phyloP scores from a whole-genome alignment of 2,329 filamentous ascomycete genomes.

The Xylariaceae sp. region DNA sequence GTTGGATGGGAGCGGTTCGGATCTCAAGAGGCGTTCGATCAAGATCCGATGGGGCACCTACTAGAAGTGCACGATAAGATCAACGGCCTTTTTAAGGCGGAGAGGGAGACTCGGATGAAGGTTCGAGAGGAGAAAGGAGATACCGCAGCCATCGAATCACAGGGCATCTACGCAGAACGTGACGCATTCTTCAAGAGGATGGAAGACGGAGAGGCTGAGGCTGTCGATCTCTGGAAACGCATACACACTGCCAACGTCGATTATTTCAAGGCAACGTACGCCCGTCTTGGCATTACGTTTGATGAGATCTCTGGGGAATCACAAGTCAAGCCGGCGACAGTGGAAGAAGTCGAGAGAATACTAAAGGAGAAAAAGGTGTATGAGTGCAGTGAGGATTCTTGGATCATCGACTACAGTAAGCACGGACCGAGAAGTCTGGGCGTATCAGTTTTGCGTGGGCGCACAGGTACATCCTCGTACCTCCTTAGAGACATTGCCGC shows the following conservation, averaged over 20 bases:
- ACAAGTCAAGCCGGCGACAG: slow-evolving; percentile 50
- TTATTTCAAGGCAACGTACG: slow-evolving; percentile 53
- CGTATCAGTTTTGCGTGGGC: slow-evolving; percentile 63
- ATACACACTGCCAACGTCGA: slow-evolving; percentile 55
- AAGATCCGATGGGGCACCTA: slow-evolving; percentile 66
- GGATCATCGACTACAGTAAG: slow-evolving; percentile 68
- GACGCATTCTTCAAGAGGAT: slow-evolving; percentile 59
- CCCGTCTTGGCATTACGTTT: slow-evolving; percentile 54
- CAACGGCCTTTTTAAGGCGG: slow-evolving; percentile 50
- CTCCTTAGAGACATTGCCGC: slow-evolving; percentile 68
- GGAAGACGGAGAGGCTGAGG: slow-evolving; percentile 54
- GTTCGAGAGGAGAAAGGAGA: slow-evolving; percentile 41
- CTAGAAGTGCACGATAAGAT: slow-evolving; percentile 68
- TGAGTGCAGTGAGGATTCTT: slow-evolving; percentile 58
- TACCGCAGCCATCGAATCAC: slow-evolving; percentile 36
- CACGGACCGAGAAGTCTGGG: slow-evolving; percentile 66
- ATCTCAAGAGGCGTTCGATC: slow-evolving; percentile 59
- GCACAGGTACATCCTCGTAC: slow-evolving; percentile 63
- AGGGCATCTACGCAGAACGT: slow-evolving; percentile 44
- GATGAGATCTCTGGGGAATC: slow-evolving; percentile 65
- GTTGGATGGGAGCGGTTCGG: slow-evolving; percentile 66
- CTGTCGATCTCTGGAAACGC: slow-evolving; percentile 51
- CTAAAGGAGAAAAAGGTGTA: slow-evolving; percentile 59
- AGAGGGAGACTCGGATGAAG: slow-evolving; percentile 53
- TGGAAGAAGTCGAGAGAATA: slow-evolving; percentile 55